Evolutionary conservation across 75 land plant genomes (phyloP).

Genomic region (Selaginella tamariscina): DNA sequence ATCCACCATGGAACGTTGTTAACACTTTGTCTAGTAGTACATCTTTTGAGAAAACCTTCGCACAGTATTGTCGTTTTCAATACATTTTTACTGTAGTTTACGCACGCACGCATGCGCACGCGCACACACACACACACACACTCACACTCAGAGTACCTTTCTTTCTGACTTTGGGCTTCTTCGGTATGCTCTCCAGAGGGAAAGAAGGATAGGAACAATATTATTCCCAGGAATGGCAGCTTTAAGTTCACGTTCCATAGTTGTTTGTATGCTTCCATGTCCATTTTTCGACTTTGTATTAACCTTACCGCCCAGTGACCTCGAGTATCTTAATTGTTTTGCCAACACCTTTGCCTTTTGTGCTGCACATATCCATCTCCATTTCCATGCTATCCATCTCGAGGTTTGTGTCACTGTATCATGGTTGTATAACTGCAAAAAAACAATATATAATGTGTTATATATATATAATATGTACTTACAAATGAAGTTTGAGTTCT

Average conservation of each 20-base stretch:
- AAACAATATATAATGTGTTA: too few species aligned
- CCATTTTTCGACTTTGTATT: background rate
- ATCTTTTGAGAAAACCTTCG: background rate
- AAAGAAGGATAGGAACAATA: background rate
- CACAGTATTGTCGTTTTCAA: too few species aligned
- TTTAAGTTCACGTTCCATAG: slow-evolving; percentile 2
- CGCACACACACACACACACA: too few species aligned
- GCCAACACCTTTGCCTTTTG: background rate
- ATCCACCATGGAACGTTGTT: background rate
- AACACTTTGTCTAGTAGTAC: background rate
- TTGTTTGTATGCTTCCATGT: background rate
- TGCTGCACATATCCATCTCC: background rate
- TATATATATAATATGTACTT: background rate
- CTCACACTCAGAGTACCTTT: too few species aligned
- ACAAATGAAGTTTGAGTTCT: background rate
- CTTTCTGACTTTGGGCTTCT: slow-evolving; percentile 2
- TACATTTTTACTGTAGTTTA: too few species aligned
- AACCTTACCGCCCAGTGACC: background rate
- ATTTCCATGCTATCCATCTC: background rate
- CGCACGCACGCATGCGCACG: too few species aligned
- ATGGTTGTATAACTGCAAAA: background rate
- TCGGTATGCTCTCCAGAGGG: background rate
- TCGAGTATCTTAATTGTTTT: background rate
- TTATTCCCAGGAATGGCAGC: background rate
- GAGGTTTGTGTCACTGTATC: background rate